These are phyloP conservation scores for Letharia columbiana DNA, from an alignment of 495 filamentous ascomycete species.

Conservation along the genomic window DNA sequence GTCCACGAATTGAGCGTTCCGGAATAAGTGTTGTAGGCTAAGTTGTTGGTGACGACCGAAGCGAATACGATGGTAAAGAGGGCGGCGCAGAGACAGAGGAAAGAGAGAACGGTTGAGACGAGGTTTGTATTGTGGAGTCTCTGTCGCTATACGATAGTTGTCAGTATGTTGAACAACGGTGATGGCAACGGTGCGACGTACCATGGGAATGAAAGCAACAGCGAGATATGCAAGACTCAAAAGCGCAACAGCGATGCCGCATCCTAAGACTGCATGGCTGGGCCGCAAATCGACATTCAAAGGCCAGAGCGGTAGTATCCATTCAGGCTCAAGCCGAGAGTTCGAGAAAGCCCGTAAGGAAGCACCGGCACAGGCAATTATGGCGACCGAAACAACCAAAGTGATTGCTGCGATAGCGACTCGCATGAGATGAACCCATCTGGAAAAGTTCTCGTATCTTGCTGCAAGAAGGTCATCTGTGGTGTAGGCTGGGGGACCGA, in stretches of 20 bases:
- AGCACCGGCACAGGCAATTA: constrained; percentile 37
- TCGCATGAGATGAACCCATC: constrained; percentile 33
- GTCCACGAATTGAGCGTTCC: constrained; percentile 47
- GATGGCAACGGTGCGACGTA: constrained; percentile 24
- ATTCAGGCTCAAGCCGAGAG: constrained; percentile 32
- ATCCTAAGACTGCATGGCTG: constrained; percentile 37
- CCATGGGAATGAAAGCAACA: constrained; percentile 37
- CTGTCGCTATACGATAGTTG: neutral
- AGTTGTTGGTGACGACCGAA: constrained; percentile 37
- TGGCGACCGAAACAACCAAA: constrained; percentile 30
- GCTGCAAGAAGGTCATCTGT: constrained; percentile 24
- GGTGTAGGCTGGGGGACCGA: constrained; percentile 24
- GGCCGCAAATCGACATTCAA: constrained; percentile 41
- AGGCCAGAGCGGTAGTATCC: constrained; percentile 43
- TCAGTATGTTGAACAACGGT: neutral
- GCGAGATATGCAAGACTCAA: constrained; percentile 37
- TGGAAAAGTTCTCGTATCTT: constrained; percentile 33
- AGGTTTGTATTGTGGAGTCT: constrained; percentile 35
- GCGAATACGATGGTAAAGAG: constrained; percentile 37
- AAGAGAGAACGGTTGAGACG: constrained; percentile 31
- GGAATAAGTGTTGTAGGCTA: constrained; percentile 30
- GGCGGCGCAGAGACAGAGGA: constrained; percentile 36
- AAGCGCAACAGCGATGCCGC: constrained; percentile 36
- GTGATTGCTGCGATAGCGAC: constrained; percentile 34
- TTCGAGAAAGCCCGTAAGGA: constrained; percentile 36